Base-by-base conservation (phyloP, 208 protist genomes). In the Trypanosoma melophagium region DNA sequence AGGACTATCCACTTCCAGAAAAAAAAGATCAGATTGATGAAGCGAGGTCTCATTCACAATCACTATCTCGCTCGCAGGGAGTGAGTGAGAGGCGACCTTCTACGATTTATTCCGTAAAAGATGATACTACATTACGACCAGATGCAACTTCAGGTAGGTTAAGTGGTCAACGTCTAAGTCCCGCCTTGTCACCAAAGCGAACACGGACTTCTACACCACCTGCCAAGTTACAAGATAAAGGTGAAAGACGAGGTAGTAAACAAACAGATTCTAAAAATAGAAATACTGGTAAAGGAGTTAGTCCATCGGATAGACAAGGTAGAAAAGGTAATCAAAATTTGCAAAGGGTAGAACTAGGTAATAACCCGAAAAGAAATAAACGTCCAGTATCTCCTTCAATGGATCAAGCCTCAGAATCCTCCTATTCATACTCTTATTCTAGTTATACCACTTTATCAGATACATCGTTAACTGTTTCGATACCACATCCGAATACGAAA, bases 391-490 rank as follows among this genome's bases (percentile, higher is more conserved):
- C 38, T 47, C 47, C 47, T 50, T 19, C 5, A 9, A 47, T 17
- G 12, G 19, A 13, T 38, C 5, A 17, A 12, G 49, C n/a, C 2
- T 41, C 10, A 25, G 1, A 9, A 7, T 71, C 57, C 7, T 71
- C 66, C 1, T 61, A 71, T 35, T 71, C 66, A 12, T 71, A 71
- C 17, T 64, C 66, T 31, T 69, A 69, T 55, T 44, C 42, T 38
- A 71, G 57, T 22, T 64, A 71, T 31, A 64, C 10, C 17, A 3
- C 0, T 21, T 67, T 52, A 4, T 40, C 42, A 7, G 21, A 55
- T 50, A 3, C n/a, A 22, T 35, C 25, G 7, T 19, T 16, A 16
- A 7, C 2, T 4, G 16, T 21, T 8, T 13, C 25, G 7, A 0
- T 0, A 21, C 17, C 58, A 41, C 24, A 1, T 1, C 28, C 3